Evolutionary conservation across 805 yeast species (phyloP), one percentile per base, ranked within the genome.

Genomic region (Saccharomycopsis fermentans): DNA sequence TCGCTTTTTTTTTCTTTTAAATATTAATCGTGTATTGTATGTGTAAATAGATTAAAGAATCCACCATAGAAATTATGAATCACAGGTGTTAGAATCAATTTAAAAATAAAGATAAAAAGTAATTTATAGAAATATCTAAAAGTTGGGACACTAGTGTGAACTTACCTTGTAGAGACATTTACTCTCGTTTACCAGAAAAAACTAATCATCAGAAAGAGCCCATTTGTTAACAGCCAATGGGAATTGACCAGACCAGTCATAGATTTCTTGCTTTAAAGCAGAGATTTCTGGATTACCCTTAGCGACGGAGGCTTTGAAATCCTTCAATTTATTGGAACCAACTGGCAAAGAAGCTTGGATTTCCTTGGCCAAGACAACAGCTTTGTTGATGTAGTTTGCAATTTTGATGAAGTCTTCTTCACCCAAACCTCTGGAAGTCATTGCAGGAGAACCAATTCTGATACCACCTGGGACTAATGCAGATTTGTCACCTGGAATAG

Each of bases 381-480:
- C 96, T 65, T 76, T 73, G 69, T 87, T 87, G 68, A 92, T 87
- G 76, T 80, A 90, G 57, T 77, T 80, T 50, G 91, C 92, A 59
- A 92, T 94, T 70, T 80, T 79, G 63, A 77, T 83, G 69, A 92
- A 92, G 67, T 92, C 98, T 58, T 75, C 79, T 62, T 78, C 80
- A 56, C 81, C 81, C 69, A 92, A 86, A 53, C 97, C 97, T 77
- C 99, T 85, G 56, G 97, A 90, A 58, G 97, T 86, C 98, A 92
- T 92, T 54, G 98, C 98, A 60, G 99, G 99, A 17, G 98, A 88
- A 67, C 99, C 99, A 62, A 92, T 86, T 78, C 99, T 87, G 64
- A 92, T 77, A 67, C 99, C 99, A 62, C 95, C 89, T 68, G 99
- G 99, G 71, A 88, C 90, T 62, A 92, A 79, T 36, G 99, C 99